These are phyloP conservation scores for Hymenochaete sp. DNA, from an alignment of 1,284 basidiomycete genomes.

Conservation along the genomic window DNA sequence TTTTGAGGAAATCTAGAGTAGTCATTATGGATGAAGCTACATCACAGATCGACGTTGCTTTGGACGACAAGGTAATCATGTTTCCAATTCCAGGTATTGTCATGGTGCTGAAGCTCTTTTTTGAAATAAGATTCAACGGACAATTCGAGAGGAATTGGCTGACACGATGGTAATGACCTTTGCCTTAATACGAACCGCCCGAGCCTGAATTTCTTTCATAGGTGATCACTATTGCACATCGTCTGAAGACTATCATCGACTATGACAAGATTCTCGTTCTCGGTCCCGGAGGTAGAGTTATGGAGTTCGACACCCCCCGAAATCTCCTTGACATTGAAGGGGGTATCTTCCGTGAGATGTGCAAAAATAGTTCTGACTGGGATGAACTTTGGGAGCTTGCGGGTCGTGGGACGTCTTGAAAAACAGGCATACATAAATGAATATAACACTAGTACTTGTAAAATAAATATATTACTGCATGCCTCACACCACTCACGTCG, in stretches of 20 bases:
- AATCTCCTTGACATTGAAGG: slow-evolving; percentile 48
- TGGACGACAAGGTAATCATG: slow-evolving; percentile 9
- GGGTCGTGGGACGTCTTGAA: no score
- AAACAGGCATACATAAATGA: no score
- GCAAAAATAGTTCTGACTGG: slow-evolving; percentile 57
- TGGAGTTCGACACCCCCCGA: slow-evolving; percentile 65
- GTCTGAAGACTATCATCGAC: slow-evolving; percentile 30
- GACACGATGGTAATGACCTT: slow-evolving; percentile 23
- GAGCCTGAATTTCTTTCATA: neutral
- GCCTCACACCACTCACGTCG: no score
- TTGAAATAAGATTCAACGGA: slow-evolving; percentile 19
- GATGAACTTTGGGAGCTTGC: slow-evolving; percentile 20
- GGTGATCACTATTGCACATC: slow-evolving; percentile 35
- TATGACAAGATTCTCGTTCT: slow-evolving; percentile 50
- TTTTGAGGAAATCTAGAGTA: slow-evolving; percentile 26
- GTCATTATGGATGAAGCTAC: slow-evolving; percentile 29
- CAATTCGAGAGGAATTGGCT: slow-evolving; percentile 20
- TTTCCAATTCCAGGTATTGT: slow-evolving; percentile 3
- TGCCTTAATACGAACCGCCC: neutral
- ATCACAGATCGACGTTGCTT: slow-evolving; percentile 24
- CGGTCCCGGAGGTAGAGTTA: slow-evolving; percentile 50
- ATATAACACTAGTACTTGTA: no score
- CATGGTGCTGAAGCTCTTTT: slow-evolving; percentile 19
- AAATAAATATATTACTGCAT: no score
- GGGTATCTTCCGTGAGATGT: slow-evolving; percentile 65